A percentile compares a stretch with the other conserved stretches of the same genome.
Conservation (phyloP, 2,329 filamentous ascomycete genomes). For the Neonectria faginata region DNA sequence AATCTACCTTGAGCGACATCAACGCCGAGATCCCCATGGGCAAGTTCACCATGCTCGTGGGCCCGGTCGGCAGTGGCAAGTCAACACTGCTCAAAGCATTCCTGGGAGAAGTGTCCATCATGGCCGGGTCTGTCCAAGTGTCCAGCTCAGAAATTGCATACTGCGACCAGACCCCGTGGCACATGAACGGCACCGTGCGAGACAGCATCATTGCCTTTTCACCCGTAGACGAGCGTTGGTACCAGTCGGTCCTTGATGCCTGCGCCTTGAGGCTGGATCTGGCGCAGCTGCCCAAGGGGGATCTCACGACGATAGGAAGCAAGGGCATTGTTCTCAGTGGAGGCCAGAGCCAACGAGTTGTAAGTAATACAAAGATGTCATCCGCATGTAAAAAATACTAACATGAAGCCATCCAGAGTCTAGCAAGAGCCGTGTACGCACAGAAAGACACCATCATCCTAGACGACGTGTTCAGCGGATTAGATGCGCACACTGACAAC, state of each 20-base stretch:
- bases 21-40: conserved; percentile 8
- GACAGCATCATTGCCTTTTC: conserved; percentile 50
- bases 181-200: conserved; percentile 47
- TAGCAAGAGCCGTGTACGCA: conserved; percentile 49
- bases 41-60: conserved; percentile 44
- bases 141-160: conserved; percentile 31
- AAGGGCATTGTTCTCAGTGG: conserved; percentile 54
- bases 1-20: conserved; percentile 23
- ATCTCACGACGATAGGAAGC: conserved; percentile 50
- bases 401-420: conserved; percentile 11
- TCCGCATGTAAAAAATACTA: not conserved
- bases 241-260: conserved; percentile 43
- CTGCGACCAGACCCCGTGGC: conserved; percentile 46
- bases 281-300: conserved; percentile 45
- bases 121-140: conserved; percentile 24
- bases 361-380: conserved; percentile 13
- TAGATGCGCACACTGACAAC: conserved; percentile 46
- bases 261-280: conserved; percentile 45
- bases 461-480: conserved; percentile 50
- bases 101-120: conserved; percentile 43
- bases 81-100: conserved; percentile 49
- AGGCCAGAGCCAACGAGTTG: conserved; percentile 52
- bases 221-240: conserved; percentile 44
- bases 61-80: conserved; percentile 53
- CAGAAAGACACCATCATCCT: conserved; percentile 41